These are phyloP conservation scores for Paraphoma sp. DNA, from an alignment of 2,329 filamentous ascomycete species.

Conservation along the genomic window DNA sequence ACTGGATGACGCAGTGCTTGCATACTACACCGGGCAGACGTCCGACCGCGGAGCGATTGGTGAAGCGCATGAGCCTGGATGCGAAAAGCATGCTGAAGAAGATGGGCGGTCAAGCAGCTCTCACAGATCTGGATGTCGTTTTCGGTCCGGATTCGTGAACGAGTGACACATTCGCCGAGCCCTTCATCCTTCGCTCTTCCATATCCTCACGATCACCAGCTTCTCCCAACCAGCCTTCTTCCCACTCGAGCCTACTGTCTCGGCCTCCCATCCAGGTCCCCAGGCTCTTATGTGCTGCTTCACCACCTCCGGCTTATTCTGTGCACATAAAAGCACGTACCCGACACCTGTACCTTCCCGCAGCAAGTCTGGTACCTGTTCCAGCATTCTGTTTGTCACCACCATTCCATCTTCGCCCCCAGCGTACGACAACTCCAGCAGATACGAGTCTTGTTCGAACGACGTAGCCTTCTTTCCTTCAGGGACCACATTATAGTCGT, in stretches of 20 bases:
- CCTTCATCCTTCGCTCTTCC: constrained; percentile 56
- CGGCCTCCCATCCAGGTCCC: constrained; percentile 71
- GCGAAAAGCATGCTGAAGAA: constrained; percentile 19
- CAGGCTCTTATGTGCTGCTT: constrained; percentile 67
- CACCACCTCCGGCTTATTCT: constrained; percentile 83
- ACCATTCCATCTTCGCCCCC: constrained; percentile 94
- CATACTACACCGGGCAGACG: constrained; percentile 10
- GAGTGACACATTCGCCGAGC: background rate
- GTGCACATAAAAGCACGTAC: constrained; percentile 87
- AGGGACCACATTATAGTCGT: constrained; percentile 35
- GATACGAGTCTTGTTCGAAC: constrained; percentile 82
- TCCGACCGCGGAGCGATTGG: constrained; percentile 11
- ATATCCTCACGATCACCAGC: constrained; percentile 86
- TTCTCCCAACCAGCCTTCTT: constrained; percentile 94
- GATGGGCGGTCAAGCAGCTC: constrained; percentile 20
- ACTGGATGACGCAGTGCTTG: constrained; percentile 33
- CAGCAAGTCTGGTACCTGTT: constrained; percentile 70
- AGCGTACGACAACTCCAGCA: constrained; percentile 86
- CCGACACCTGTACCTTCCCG: constrained; percentile 73
- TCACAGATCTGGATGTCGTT: constrained; percentile 26
- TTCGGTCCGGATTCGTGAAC: constrained; percentile 8
- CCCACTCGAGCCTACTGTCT: constrained; percentile 82
- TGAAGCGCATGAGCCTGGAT: constrained; percentile 17
- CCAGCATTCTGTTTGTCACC: constrained; percentile 80
- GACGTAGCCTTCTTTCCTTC: constrained; percentile 32